Evolutionary conservation across 352 stramenopile species (phyloP).

Genomic region (Globisporangium acanthophoron): DNA sequence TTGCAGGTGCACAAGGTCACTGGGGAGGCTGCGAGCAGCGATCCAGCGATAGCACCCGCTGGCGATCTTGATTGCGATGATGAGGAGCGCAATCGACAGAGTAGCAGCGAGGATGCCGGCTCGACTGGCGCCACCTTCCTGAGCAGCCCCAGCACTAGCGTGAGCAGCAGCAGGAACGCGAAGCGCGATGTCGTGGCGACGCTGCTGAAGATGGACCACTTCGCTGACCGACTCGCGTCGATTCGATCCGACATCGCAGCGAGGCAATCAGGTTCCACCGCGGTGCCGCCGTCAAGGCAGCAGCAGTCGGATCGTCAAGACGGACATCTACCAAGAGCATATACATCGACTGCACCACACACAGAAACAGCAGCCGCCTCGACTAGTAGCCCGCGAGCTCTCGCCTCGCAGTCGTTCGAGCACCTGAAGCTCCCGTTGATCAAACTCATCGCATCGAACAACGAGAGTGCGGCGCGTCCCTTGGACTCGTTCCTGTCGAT

Average conservation of each 20-base stretch:
- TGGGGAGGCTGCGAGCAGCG: not conserved
- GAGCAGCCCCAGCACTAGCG: not conserved
- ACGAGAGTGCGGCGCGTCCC: conserved; percentile 11
- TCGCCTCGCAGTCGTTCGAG: conserved; percentile 1
- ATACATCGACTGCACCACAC: not conserved
- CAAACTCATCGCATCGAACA: conserved; percentile 18
- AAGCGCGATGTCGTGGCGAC: conserved; percentile 17
- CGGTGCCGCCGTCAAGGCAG: not conserved
- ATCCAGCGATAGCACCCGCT: not conserved
- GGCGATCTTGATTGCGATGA: not conserved
- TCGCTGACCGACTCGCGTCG: conserved; percentile 32
- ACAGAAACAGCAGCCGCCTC: not conserved
- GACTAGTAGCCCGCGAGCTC: not conserved
- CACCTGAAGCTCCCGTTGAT: conserved; percentile 30
- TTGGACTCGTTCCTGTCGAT: conserved; percentile 25
- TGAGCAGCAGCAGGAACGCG: not conserved
- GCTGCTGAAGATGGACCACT: conserved; percentile 36
- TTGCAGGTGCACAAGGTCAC: too few relatives aligned
- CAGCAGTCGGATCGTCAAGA: not conserved
- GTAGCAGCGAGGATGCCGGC: not conserved
- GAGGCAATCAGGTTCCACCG: not conserved
- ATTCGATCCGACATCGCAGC: conserved; percentile 35
- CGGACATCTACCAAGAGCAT: not conserved
- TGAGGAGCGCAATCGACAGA: conserved; percentile 4
- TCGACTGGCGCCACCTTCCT: not conserved